Evolutionary conservation across 192 early-diverging fungal genomes (phyloP).

Genomic region (Pecoramyces ruminantium): DNA sequence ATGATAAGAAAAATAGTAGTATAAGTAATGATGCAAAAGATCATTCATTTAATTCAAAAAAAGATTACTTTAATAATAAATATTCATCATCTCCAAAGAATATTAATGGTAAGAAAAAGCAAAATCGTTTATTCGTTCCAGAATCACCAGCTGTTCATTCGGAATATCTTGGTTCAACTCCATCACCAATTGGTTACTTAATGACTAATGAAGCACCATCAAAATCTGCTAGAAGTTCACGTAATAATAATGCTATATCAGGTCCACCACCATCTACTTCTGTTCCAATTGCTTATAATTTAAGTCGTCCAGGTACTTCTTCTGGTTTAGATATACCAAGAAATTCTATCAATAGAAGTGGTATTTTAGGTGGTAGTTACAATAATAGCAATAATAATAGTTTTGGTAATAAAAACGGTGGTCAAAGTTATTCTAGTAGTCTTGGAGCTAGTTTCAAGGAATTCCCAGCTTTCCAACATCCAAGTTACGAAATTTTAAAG

Average conservation of each 20-base stretch:
- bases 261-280: neutral
- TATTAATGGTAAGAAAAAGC: neutral
- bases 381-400: slow-evolving; percentile 17
- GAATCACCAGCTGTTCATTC: neutral
- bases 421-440: neutral
- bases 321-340: neutral
- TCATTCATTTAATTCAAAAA: neutral
- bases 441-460: neutral
- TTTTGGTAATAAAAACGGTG: neutral
- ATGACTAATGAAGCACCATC: neutral
- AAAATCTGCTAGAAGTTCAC: neutral
- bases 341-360: neutral
- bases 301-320: neutral
- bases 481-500: slow-evolving; percentile 77
- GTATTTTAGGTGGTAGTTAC: neutral
- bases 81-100: neutral
- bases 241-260: neutral
- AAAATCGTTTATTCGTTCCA: neutral
- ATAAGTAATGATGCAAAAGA: neutral
- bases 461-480: slow-evolving; percentile 39
- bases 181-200: neutral
- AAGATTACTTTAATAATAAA: slow-evolving; percentile 14
- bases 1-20: neutral
- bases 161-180: neutral
- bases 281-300: neutral